phyloP scores from a whole-genome alignment of 1,139 yeast species.

The Hyphopichia buzzinii region DNA sequence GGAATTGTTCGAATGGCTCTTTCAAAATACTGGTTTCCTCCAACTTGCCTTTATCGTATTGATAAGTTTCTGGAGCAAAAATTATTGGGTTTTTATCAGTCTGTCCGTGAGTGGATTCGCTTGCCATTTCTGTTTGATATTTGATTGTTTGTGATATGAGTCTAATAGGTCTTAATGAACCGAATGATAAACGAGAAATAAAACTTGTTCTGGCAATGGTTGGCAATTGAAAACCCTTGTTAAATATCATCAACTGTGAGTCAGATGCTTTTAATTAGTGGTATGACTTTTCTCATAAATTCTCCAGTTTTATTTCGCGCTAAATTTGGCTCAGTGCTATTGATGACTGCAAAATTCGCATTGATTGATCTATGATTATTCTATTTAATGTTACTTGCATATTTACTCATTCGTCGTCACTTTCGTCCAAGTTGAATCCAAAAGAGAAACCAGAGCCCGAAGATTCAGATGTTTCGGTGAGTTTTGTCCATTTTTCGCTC shows the following conservation, averaged over 20 bases:
- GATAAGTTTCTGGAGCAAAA: conserved; percentile 87
- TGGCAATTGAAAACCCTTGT: too few species aligned
- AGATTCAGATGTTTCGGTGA: conserved; percentile 9
- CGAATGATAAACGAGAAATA: too few species aligned
- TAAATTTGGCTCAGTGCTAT: not conserved
- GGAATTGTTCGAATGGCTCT: conserved; percentile 76
- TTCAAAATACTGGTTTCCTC: conserved; percentile 49
- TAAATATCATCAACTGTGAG: not conserved
- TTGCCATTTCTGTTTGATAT: conserved; percentile 1
- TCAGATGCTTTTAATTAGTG: not conserved
- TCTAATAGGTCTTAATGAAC: too few species aligned
- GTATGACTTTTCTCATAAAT: not conserved
- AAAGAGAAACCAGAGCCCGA: conserved; percentile 24
- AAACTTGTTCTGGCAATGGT: not conserved
- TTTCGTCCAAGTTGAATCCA: conserved; percentile 28
- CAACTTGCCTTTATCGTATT: conserved; percentile 70
- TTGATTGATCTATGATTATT: not conserved
- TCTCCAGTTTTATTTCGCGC: too few species aligned
- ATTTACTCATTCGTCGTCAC: conserved; percentile 22
- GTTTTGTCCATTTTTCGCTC: conserved; percentile 24
- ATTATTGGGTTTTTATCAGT: conserved; percentile 26
- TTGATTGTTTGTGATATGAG: too few species aligned
- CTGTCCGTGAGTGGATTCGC: conserved; percentile 4
- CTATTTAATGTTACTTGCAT: too few species aligned
- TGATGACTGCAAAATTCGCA: not conserved